These are phyloP conservation scores for Gossypium bickii DNA, from an alignment of 345 rosid species.

Conservation along the genomic window DNA sequence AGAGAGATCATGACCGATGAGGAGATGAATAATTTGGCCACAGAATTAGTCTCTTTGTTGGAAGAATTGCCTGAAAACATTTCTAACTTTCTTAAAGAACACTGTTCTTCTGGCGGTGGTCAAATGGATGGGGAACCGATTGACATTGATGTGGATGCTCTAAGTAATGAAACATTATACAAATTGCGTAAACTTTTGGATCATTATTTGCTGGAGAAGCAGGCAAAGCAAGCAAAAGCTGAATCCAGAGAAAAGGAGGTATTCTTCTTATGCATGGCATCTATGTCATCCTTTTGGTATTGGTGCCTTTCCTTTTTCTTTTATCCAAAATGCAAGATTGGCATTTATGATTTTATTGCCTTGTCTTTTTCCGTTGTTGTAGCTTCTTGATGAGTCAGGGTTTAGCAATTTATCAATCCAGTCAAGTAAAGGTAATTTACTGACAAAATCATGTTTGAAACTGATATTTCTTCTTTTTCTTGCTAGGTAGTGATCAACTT, in stretches of 20 bases:
- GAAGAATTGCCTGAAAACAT: constrained; percentile 74
- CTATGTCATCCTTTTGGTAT: background rate
- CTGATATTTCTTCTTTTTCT: constrained; percentile 6
- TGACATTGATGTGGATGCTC: constrained; percentile 78
- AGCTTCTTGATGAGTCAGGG: constrained; percentile 65
- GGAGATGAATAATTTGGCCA: constrained; percentile 51
- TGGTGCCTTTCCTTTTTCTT: constrained; percentile 15
- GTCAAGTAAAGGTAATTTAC: constrained; percentile 54
- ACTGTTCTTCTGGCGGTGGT: constrained; percentile 38
- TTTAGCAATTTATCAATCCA: constrained; percentile 60
- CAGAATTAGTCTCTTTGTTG: constrained; percentile 47
- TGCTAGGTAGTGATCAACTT: constrained; percentile 49
- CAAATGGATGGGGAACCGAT: constrained; percentile 67
- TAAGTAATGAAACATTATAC: constrained; percentile 61
- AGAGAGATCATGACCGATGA: constrained; percentile 43
- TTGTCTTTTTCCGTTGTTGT: constrained; percentile 25
- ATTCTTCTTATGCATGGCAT: constrained; percentile 1
- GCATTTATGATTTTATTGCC: constrained; percentile 17
- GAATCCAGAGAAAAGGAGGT: constrained; percentile 85
- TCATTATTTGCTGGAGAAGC: constrained; percentile 52
- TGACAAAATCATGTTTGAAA: background rate
- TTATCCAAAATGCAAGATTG: background rate
- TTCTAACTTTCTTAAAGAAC: constrained; percentile 62
- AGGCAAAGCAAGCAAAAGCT: constrained; percentile 39
- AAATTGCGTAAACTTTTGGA: constrained; percentile 65